Conservation (phyloP, 345 rosid species). For the Melaleuca quinquenervia region DNA sequence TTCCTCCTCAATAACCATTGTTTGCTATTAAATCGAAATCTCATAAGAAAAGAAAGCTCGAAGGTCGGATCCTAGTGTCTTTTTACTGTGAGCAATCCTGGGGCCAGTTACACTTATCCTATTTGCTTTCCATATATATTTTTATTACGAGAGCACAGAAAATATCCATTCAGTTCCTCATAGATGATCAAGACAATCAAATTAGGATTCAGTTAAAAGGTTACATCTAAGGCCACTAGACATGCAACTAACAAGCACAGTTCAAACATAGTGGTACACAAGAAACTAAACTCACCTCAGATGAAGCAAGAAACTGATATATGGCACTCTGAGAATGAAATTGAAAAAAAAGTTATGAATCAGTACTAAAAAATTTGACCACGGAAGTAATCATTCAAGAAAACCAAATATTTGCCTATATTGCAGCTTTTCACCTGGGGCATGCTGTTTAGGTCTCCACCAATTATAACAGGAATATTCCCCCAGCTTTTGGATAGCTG, state of each 20-base stretch:
- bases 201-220: background rate
- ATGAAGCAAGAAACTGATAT: constrained; percentile 68
- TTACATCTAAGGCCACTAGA: background rate
- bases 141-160: too few relatives aligned
- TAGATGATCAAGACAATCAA: background rate
- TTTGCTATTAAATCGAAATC: too few relatives aligned
- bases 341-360: constrained; percentile 7
- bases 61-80: too few relatives aligned
- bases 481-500: constrained; percentile 75
- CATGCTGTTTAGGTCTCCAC: constrained; percentile 75
- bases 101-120: too few relatives aligned
- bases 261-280: background rate
- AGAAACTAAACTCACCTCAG: constrained; percentile 50
- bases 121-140: too few relatives aligned
- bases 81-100: too few relatives aligned
- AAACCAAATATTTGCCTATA: background rate
- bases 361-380: background rate
- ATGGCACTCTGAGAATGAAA: constrained; percentile 62
- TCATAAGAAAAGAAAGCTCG: too few relatives aligned
- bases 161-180: background rate
- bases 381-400: background rate
- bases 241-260: background rate
- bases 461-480: constrained; percentile 60
- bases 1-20: background rate
- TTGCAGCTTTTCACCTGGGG: constrained; percentile 46